Conservation (phyloP, 2,329 filamentous ascomycete species). For the Pestalotiopsis fici region DNA sequence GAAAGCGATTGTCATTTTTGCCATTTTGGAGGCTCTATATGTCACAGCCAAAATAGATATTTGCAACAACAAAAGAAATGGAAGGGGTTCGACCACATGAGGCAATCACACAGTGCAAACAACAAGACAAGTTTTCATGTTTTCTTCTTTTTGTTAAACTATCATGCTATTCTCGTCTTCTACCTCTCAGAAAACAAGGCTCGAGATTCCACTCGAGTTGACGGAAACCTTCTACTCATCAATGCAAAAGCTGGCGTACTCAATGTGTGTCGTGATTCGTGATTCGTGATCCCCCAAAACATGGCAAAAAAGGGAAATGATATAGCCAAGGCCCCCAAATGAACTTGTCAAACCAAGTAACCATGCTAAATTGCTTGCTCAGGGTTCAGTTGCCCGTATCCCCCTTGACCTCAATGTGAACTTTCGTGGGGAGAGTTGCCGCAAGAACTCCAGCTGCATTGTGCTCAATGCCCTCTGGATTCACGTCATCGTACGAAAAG, state of each 20-base stretch:
- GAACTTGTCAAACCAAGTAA: not conserved
- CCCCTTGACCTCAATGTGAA: not conserved
- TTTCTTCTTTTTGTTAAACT: not conserved
- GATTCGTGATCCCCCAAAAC: not conserved
- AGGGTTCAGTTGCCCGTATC: not conserved
- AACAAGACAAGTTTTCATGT: not conserved
- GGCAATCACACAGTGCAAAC: not conserved
- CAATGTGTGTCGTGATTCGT: not conserved
- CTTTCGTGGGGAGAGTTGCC: not conserved
- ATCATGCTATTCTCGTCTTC: not conserved
- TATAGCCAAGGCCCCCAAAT: not conserved
- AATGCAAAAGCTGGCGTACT: not conserved
- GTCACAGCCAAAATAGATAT: too few species aligned
- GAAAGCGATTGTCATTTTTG: not conserved
- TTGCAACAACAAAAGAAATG: too few species aligned
- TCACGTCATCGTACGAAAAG: constrained; percentile 68
- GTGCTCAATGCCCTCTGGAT: constrained; percentile 41
- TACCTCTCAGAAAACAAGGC: not conserved
- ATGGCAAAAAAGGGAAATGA: not conserved
- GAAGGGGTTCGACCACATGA: not conserved
- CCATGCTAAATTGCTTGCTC: not conserved
- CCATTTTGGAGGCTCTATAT: too few species aligned
- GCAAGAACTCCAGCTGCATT: constrained; percentile 48
- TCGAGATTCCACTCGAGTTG: not conserved
- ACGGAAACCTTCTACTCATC: not conserved